Evolutionary conservation across 2,329 filamentous ascomycete species (phyloP).

Genomic region (Microsporum canis): DNA sequence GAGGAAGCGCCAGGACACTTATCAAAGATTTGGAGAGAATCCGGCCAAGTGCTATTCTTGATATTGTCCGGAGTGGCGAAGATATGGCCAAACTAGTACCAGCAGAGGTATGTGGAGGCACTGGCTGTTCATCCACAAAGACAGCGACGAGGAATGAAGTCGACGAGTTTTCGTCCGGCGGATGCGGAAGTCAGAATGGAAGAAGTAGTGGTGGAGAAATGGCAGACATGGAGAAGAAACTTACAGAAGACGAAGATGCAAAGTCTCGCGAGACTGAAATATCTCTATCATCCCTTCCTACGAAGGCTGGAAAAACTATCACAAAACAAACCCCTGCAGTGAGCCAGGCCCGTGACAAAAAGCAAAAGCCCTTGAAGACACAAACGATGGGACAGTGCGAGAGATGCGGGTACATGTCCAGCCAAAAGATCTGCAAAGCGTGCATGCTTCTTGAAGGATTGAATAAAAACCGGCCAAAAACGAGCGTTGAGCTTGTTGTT

Average conservation of each 20-base stretch:
- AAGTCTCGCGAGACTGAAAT: conserved; percentile 57
- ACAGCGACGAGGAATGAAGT: conserved; percentile 35
- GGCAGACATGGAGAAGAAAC: conserved; percentile 64
- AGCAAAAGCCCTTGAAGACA: conserved; percentile 43
- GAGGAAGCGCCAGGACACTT: conserved; percentile 77
- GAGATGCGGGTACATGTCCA: conserved; percentile 89
- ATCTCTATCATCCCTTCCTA: conserved; percentile 23
- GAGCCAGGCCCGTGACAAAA: conserved; percentile 17
- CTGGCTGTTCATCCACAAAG: conserved; percentile 12
- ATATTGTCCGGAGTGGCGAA: conserved; percentile 88
- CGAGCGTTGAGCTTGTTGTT: conserved; percentile 33
- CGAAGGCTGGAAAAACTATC: conserved; percentile 9
- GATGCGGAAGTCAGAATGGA: conserved; percentile 63
- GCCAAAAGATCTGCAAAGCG: conserved; percentile 86
- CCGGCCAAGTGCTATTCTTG: conserved; percentile 82
- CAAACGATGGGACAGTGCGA: conserved; percentile 62
- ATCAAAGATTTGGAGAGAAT: conserved; percentile 95
- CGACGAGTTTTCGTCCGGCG: conserved; percentile 48
- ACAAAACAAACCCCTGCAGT: conserved; percentile 11
- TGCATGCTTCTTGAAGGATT: conserved; percentile 80
- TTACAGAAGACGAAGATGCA: conserved; percentile 54
- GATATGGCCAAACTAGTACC: conserved; percentile 89
- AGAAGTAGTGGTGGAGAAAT: conserved; percentile 62
- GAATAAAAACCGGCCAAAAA: conserved; percentile 57
- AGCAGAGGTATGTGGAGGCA: conserved; percentile 37